Base-by-base conservation (phyloP, 768 basidiomycete genomes). In the Pleurotus platypus region DNA sequence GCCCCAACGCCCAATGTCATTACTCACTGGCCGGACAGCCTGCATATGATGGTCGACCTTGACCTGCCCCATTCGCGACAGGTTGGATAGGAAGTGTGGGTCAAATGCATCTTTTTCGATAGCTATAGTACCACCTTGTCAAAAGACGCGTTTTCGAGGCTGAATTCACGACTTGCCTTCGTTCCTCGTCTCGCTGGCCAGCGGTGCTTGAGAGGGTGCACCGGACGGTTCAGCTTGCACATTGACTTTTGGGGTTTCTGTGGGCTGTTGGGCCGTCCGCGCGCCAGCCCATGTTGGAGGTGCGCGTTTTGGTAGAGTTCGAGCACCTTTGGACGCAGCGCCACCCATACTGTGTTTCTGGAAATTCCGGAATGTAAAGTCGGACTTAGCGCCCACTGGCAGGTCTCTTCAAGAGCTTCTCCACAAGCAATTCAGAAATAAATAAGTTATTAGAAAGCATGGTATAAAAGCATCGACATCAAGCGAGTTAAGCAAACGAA, bases 51-150 rank as follows among this genome's bases (percentile, higher is more conserved):
- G 85, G 63, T 90, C 82, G 11, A 92, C 89, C 30, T 72, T 75
- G 20, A 92, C 90, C 11, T 81, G 83, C 1, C 90, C 90, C 1
- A 93, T 72, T 38, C 69, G 74, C 61, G 61, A 80, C 49, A 94
- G 70, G 61, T 88, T 90, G 37, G 80, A 75, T 62, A 89, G 67
- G 50, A 92, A 81, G 24, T 90, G 81, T 1, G 88, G 87, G 63
- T 94, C 90, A 55, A 73, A 75, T n/a, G 82, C 78, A 62, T 93
- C 89, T 54, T 65, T 70, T 55, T 82, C 75, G 62, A 90, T 84
- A 6, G 73, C 89, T 90, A 61, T 45, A 43, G 45, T 37, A 35
- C 16, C 11, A 35, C 12, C 55, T 46, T 58, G 49, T 39, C 46
- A 45, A 58, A 11, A 35, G 42, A 12, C 16, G 15, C 7, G 18